Evolutionary conservation across 1,284 basidiomycete genomes (phyloP).

Genomic region (Meripilus lineatus): DNA sequence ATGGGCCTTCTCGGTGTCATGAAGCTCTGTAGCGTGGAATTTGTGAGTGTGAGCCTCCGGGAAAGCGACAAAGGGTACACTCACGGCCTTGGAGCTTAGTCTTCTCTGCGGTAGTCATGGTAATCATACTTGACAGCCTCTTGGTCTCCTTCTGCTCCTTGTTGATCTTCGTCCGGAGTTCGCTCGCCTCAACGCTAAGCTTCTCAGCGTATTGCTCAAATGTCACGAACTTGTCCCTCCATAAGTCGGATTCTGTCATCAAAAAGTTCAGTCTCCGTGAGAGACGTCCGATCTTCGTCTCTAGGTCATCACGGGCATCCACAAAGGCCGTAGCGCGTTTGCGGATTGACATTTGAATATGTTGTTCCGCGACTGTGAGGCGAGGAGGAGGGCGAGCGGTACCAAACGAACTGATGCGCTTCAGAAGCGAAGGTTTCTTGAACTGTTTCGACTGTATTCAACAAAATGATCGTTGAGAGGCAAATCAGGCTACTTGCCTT

Average conservation of each 20-base stretch:
- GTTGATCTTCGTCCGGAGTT: constrained; percentile 77
- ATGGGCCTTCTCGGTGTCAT: constrained; percentile 73
- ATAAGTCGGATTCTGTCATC: constrained; percentile 86
- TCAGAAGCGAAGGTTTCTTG: constrained; percentile 86
- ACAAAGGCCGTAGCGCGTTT: constrained; percentile 89
- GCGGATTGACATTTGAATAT: constrained; percentile 81
- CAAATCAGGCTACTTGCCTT: constrained; percentile 46
- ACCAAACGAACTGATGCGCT: constrained; percentile 78
- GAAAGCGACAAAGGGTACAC: constrained; percentile 24
- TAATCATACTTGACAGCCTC: constrained; percentile 72
- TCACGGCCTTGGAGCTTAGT: constrained; percentile 66
- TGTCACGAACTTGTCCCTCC: constrained; percentile 88
- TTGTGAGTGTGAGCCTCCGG: background rate
- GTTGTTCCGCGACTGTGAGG: constrained; percentile 74
- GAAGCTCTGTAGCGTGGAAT: constrained; percentile 43
- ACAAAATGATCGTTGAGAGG: constrained; percentile 10
- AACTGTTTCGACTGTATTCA: constrained; percentile 41
- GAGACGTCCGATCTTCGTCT: constrained; percentile 83
- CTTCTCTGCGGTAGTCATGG: constrained; percentile 73
- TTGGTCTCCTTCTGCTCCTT: constrained; percentile 86
- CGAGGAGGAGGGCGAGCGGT: constrained; percentile 66
- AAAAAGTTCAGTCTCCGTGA: constrained; percentile 83
- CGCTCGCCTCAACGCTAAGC: constrained; percentile 77
- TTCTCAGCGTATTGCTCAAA: constrained; percentile 93
- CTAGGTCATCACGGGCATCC: constrained; percentile 86